Percentiles rank a stretch among this genome's conserved stretches.
These are phyloP conservation scores for Sugiyamaella qingdaonensis DNA, from an alignment of 805 yeast species.

Conservation along the genomic window DNA sequence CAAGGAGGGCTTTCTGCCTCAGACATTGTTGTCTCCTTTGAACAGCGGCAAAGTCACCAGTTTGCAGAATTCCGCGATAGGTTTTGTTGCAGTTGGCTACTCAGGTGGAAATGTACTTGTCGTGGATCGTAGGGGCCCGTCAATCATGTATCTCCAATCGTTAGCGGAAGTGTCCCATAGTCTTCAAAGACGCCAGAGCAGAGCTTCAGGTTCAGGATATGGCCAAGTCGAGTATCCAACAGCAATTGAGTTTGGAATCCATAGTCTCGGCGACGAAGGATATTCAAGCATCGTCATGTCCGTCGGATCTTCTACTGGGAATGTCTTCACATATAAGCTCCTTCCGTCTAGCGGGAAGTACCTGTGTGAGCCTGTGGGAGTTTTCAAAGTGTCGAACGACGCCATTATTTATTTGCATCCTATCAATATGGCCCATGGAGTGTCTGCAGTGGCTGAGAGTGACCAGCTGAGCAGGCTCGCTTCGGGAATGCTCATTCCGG, in stretches of 20 bases:
- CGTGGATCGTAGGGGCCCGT: constrained; percentile 73
- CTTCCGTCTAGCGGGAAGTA: constrained; percentile 65
- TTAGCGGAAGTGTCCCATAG: neutral
- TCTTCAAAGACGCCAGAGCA: neutral
- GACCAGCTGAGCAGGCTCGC: constrained; percentile 54
- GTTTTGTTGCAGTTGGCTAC: constrained; percentile 80
- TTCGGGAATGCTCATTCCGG: constrained; percentile 58
- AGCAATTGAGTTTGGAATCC: constrained; percentile 65
- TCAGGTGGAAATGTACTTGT: constrained; percentile 69
- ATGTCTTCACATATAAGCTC: constrained; percentile 58
- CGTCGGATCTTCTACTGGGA: constrained; percentile 77
- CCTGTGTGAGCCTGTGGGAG: constrained; percentile 48
- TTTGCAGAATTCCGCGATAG: constrained; percentile 65
- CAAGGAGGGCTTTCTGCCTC: constrained; percentile 62
- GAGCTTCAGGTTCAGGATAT: neutral
- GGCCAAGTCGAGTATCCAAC: constrained; percentile 40
- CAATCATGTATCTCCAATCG: constrained; percentile 40
- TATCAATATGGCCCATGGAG: constrained; percentile 55
- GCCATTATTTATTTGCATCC: constrained; percentile 56
- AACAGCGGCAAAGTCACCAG: constrained; percentile 52
- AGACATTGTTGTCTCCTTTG: constrained; percentile 41
- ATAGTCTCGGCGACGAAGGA: constrained; percentile 61
- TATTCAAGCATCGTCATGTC: constrained; percentile 67
- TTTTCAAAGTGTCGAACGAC: constrained; percentile 46
- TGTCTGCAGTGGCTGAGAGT: constrained; percentile 59